Conservation (phyloP, 495 filamentous ascomycete species). For the Aspergillus panamensis region DNA sequence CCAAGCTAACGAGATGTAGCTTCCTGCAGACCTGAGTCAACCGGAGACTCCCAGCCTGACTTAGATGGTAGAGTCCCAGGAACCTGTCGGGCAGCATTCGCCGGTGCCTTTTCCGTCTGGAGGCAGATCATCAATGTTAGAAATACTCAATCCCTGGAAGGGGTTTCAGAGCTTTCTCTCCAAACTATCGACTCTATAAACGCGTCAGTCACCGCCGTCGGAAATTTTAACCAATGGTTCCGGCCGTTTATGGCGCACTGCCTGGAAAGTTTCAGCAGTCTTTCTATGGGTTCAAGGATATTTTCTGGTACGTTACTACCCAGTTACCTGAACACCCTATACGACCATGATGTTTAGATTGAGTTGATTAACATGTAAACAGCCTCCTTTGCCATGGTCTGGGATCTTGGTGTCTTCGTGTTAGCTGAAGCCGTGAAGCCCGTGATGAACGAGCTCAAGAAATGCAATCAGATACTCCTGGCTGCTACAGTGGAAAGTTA, state of each 20-base stretch:
- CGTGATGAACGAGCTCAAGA: not conserved
- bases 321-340: not conserved
- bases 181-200: not conserved
- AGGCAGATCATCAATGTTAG: slow-evolving; percentile 20
- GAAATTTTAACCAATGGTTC: slow-evolving; percentile 8
- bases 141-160: not conserved
- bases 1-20: not conserved
- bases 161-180: not conserved
- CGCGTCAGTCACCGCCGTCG: not conserved
- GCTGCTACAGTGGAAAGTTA: not conserved
- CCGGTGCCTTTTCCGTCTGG: slow-evolving; percentile 22
- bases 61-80: slow-evolving; percentile 13
- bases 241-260: slow-evolving; percentile 21
- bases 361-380: not conserved
- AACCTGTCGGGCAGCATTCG: slow-evolving; percentile 19
- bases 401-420: slow-evolving; percentile 22
- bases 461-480: too few relatives aligned
- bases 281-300: slow-evolving; percentile 21
- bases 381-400: slow-evolving; percentile 21
- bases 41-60: not conserved
- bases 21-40: not conserved
- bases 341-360: not conserved
- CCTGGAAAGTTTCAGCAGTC: slow-evolving; percentile 5
- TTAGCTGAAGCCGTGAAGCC: slow-evolving; percentile 16
- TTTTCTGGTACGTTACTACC: slow-evolving; percentile 16